Base-by-base conservation (phyloP, 2,329 filamentous ascomycete genomes). In the Didymella glomerata region DNA sequence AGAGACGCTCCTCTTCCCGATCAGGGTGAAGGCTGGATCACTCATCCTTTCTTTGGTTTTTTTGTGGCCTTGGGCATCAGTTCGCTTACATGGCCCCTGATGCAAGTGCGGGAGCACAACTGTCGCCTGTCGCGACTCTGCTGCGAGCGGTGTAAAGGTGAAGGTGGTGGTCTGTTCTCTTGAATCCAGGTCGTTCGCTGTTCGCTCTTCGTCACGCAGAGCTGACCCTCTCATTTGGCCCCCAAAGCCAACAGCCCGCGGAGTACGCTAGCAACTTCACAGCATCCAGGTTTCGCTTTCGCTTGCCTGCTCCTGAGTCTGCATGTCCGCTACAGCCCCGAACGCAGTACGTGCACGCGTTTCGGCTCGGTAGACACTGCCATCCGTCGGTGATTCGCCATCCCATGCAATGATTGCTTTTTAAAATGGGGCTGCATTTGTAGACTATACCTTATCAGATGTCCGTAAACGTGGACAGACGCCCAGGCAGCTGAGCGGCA, bases 51-150 rank as follows among this genome's bases (percentile, higher is more conserved):
- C 60, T 64, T 67, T 60, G 65, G 27, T 8, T 34, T 28, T 28
- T 3, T 27, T 57, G 30, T 49, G 30, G 47, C 48, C 50, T 61
- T 53, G 46, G 58, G 58, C 46, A 59, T 54, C 48, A 30, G 46
- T 44, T 60, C 18, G 57, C 11, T 42, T 52, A 60, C 54, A 60
- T 60, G 60, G 57, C 56, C 62, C 65, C 61, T 63, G 60, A 65
- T 64, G 68, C 68, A 68, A 58, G 65, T 68, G 68, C 63, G 65
- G 69, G 64, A 68, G 62, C 59, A 66, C 67, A 65, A 61, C 62
- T 61, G 60, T 54, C 57, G 57, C 50, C 40, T 50, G 60, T 50
- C 54, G 55, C 60, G 36, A 49, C 44, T 38, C 44, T 48, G 41
- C 59, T 51, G 59, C 67, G 63, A 59, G 58, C 50, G 53, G 57